Evolutionary conservation across 139 green algal genomes (phyloP).

Genomic region (Chlorella sp.): DNA sequence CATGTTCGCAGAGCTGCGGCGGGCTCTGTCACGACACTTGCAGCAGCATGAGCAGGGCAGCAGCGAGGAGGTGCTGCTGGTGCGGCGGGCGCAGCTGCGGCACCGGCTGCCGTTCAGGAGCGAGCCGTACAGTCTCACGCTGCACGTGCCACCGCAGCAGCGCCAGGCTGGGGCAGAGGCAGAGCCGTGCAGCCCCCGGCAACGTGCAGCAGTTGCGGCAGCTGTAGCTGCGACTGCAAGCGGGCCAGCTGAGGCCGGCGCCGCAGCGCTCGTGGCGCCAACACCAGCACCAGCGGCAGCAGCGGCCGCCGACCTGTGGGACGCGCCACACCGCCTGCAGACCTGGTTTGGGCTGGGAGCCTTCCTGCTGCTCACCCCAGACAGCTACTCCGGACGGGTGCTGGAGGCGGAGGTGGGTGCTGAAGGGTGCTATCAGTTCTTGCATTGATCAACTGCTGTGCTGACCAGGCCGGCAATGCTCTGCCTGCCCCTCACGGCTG

Average conservation of each 20-base stretch:
- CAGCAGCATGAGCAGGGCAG: constrained; percentile 41
- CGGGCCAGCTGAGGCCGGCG: background rate
- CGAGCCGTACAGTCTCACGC: constrained; percentile 68
- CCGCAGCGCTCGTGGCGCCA: constrained; percentile 8
- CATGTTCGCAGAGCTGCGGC: too few relatives aligned
- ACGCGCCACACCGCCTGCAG: constrained; percentile 70
- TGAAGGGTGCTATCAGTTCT: background rate
- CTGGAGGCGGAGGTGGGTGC: constrained; percentile 57
- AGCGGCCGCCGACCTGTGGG: background rate
- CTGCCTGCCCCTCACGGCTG: background rate
- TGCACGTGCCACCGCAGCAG: constrained; percentile 61
- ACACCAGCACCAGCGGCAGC: constrained; percentile 26
- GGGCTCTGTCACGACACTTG: constrained; percentile 7
- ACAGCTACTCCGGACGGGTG: constrained; percentile 74
- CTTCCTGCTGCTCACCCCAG: constrained; percentile 74
- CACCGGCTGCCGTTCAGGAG: constrained; percentile 57
- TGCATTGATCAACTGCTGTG: background rate
- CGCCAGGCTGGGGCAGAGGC: too few relatives aligned
- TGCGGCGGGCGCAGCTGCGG: constrained; percentile 42
- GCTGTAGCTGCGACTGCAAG: too few relatives aligned
- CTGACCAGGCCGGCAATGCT: too few relatives aligned
- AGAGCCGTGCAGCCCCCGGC: too few relatives aligned
- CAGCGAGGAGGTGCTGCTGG: background rate
- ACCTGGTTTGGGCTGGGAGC: constrained; percentile 76
- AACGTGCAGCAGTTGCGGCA: background rate